phyloP scores from a whole-genome alignment of 2,329 filamentous ascomycete species.

The Pseudocercospora musae region DNA sequence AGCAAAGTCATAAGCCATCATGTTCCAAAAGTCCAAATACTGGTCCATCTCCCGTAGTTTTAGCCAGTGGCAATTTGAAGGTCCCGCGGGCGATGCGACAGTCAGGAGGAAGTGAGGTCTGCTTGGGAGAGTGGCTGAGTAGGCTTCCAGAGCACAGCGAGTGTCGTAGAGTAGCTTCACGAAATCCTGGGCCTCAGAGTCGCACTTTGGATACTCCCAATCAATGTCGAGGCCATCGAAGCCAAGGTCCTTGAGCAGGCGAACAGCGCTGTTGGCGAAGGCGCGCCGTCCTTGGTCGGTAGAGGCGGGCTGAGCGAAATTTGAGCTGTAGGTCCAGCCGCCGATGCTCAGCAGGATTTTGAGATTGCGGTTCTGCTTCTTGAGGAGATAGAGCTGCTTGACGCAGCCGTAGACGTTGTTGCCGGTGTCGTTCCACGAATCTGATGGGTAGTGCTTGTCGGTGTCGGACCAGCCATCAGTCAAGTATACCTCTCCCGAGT shows the following conservation, averaged over 20 bases:
- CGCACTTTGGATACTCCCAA: constrained; percentile 48
- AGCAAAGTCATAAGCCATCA: constrained; percentile 57
- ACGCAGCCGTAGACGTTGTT: constrained; percentile 73
- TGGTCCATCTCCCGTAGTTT: constrained; percentile 41
- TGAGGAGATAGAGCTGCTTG: constrained; percentile 73
- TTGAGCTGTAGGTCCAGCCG: constrained; percentile 74
- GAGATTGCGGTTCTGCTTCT: constrained; percentile 71
- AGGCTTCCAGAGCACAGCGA: constrained; percentile 40
- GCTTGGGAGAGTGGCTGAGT: constrained; percentile 35
- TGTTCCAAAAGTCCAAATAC: constrained; percentile 49
- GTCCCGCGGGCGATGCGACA: constrained; percentile 45
- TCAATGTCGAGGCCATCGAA: constrained; percentile 56
- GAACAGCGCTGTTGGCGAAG: constrained; percentile 70
- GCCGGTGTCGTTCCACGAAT: constrained; percentile 64
- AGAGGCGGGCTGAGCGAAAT: constrained; percentile 68
- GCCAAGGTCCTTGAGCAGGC: constrained; percentile 74
- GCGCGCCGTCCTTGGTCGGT: constrained; percentile 58
- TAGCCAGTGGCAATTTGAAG: constrained; percentile 43
- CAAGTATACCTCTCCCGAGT: constrained; percentile 74
- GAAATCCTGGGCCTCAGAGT: constrained; percentile 41
- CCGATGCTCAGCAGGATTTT: constrained; percentile 82
- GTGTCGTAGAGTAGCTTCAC: constrained; percentile 40
- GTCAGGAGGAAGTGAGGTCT: constrained; percentile 44
- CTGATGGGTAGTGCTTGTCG: constrained; percentile 65
- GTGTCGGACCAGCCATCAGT: constrained; percentile 67